These are phyloP conservation scores for Hypoxylon fragiforme DNA, from an alignment of 495 filamentous ascomycete species.

Conservation along the genomic window DNA sequence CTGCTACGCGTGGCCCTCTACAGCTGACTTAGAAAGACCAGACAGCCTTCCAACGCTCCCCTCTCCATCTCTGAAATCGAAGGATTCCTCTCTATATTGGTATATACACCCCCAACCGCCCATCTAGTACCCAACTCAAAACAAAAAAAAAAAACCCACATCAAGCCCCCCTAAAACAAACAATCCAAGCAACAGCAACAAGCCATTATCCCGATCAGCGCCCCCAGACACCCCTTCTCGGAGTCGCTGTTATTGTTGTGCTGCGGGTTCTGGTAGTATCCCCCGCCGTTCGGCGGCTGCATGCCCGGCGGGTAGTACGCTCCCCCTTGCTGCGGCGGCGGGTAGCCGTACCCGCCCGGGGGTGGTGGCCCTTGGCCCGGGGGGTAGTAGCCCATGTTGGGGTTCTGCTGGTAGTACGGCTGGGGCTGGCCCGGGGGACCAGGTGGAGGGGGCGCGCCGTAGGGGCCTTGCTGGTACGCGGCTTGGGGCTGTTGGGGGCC, in stretches of 20 bases:
- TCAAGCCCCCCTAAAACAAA: slow-evolving; percentile 46
- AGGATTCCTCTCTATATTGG: no score
- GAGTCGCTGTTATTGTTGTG: slow-evolving; percentile 16
- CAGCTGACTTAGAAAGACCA: no score
- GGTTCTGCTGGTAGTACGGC: slow-evolving; percentile 43
- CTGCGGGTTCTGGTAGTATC: slow-evolving; percentile 26
- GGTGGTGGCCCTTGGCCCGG: slow-evolving; percentile 28
- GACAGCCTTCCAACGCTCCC: no score
- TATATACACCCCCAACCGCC: no score
- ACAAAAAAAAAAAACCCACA: no score
- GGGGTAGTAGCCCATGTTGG: slow-evolving; percentile 49
- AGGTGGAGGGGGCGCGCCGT: slow-evolving; percentile 8
- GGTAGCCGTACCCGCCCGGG: slow-evolving; percentile 11
- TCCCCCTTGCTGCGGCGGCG: slow-evolving; percentile 27
- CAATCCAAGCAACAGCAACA: slow-evolving; percentile 56
- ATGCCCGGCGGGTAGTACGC: slow-evolving; percentile 26
- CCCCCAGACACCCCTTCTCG: slow-evolving; percentile 39
- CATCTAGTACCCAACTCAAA: no score
- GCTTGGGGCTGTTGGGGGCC: slow-evolving; percentile 36
- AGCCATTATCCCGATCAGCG: slow-evolving; percentile 44
- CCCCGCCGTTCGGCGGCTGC: slow-evolving; percentile 26
- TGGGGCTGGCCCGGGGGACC: slow-evolving; percentile 28
- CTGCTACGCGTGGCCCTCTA: no score
- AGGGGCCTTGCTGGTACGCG: slow-evolving; percentile 35
- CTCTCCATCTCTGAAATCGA: no score